Evolutionary conservation across 2,329 filamentous ascomycete species (phyloP).

Genomic region (Diaporthe batatas): DNA sequence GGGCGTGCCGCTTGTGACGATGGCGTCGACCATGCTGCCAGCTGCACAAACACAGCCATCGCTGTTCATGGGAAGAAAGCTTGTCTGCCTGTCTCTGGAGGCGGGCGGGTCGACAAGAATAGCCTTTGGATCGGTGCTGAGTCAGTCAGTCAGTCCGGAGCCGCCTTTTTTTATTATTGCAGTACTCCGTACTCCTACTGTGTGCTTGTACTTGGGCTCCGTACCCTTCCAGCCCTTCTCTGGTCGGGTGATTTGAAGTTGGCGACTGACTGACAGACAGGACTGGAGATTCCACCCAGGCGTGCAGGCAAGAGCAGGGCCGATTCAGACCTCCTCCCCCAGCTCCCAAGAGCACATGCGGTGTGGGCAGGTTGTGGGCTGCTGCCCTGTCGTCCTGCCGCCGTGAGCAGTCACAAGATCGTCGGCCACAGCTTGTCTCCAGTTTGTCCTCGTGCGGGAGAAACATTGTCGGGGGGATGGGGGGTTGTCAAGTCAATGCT

Average conservation of each 20-base stretch:
- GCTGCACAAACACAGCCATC: conserved; percentile 26
- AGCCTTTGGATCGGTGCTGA: conserved; percentile 22
- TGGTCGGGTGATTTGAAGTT: background rate
- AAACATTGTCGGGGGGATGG: conserved; percentile 7
- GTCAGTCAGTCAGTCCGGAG: conserved; percentile 11
- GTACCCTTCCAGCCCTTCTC: background rate
- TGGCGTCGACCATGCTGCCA: background rate
- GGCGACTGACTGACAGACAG: no score
- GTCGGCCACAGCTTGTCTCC: conserved; percentile 21
- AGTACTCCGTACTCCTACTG: no score
- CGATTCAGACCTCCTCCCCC: conserved; percentile 10
- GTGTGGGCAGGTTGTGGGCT: conserved; percentile 18
- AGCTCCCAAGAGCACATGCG: background rate
- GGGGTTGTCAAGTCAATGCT: conserved; percentile 23
- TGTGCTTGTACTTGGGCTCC: no score
- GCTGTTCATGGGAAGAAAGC: conserved; percentile 18
- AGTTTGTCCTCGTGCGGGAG: conserved; percentile 5
- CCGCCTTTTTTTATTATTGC: conserved; percentile 18
- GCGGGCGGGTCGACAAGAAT: conserved; percentile 11
- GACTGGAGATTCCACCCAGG: conserved; percentile 13
- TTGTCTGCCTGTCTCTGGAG: background rate
- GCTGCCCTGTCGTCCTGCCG: no score
- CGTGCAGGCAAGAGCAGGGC: conserved; percentile 27
- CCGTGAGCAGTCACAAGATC: conserved; percentile 32
- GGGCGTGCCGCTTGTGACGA: background rate